Evolutionary conservation across 2,329 filamentous ascomycete genomes (phyloP).

Genomic region (Dactylellina drechsleri): DNA sequence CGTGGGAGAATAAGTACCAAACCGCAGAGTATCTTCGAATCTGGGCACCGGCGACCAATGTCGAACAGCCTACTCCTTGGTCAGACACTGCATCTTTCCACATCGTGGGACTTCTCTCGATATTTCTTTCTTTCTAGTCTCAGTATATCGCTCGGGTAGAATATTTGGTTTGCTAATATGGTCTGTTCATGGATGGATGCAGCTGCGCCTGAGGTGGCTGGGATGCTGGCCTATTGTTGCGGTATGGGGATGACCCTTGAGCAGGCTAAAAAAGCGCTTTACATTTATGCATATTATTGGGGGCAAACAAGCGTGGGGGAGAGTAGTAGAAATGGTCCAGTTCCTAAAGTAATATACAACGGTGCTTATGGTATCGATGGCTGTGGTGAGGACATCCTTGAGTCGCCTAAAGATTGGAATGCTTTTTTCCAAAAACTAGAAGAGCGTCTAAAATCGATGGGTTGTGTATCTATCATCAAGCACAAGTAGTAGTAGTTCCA

Average conservation of each 20-base stretch:
- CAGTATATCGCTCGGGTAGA: too few relatives aligned
- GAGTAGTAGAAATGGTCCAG: not conserved
- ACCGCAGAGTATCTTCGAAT: slow-evolving; percentile 10
- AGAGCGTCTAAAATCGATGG: not conserved
- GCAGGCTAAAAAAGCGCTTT: slow-evolving; percentile 15
- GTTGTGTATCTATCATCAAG: not conserved
- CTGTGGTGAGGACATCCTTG: slow-evolving; percentile 14
- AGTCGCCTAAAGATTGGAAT: slow-evolving; percentile 11
- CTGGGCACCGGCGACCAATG: slow-evolving; percentile 10
- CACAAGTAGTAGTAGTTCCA: not conserved
- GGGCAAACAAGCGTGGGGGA: not conserved
- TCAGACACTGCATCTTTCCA: not conserved
- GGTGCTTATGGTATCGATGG: slow-evolving; percentile 7
- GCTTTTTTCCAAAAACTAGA: not conserved
- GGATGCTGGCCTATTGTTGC: slow-evolving; percentile 31
- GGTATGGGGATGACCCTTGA: slow-evolving; percentile 31
- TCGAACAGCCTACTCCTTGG: not conserved
- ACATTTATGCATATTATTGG: slow-evolving; percentile 28
- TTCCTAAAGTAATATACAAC: slow-evolving; percentile 20
- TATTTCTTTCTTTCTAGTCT: not conserved
- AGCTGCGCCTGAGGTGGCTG: slow-evolving; percentile 24
- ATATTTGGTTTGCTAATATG: too few relatives aligned
- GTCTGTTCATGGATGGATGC: not conserved
- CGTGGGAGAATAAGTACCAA: slow-evolving; percentile 4
- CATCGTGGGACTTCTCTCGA: slow-evolving; percentile 18